Percentiles rank a stretch among this genome's conserved stretches.
phyloP scores from a whole-genome alignment of 2,329 filamentous ascomycete genomes.

The Pseudocercospora fijiensis region DNA sequence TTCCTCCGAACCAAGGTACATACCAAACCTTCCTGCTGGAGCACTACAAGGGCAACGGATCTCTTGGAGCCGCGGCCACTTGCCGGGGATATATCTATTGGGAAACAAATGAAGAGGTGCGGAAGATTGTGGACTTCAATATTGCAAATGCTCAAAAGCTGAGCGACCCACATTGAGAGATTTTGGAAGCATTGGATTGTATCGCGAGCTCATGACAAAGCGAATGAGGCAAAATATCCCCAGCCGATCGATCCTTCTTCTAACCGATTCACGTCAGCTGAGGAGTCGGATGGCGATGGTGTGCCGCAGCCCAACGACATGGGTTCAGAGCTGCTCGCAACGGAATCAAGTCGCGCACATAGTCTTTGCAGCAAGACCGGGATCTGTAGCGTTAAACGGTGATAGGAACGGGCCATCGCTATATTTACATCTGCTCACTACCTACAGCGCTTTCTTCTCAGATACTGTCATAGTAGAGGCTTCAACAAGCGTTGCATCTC shows the following conservation, averaged over 20 bases:
- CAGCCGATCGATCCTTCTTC: too few relatives aligned
- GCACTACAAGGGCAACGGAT: neutral
- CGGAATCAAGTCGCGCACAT: neutral
- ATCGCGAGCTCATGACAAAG: too few relatives aligned
- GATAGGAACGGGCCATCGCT: neutral
- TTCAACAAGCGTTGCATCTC: slow-evolving; percentile 20
- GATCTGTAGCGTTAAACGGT: neutral
- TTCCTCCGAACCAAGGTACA: neutral
- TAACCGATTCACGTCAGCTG: too few relatives aligned
- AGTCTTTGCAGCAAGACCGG: neutral
- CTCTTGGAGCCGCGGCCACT: neutral
- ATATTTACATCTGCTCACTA: neutral
- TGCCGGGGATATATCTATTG: neutral
- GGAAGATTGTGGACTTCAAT: neutral
- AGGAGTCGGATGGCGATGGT: neutral
- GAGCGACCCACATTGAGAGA: too few relatives aligned
- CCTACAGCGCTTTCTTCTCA: neutral
- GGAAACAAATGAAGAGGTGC: neutral
- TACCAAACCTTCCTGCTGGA: neutral
- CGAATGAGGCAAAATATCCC: too few relatives aligned
- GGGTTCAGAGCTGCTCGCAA: neutral
- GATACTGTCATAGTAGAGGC: neutral
- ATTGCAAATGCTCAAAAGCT: too few relatives aligned
- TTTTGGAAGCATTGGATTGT: too few relatives aligned
- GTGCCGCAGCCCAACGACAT: neutral